A percentile compares a stretch with the other conserved stretches of the same genome.
phyloP scores from a whole-genome alignment of 768 basidiomycete species.

The Leccinum aurantiacum region DNA sequence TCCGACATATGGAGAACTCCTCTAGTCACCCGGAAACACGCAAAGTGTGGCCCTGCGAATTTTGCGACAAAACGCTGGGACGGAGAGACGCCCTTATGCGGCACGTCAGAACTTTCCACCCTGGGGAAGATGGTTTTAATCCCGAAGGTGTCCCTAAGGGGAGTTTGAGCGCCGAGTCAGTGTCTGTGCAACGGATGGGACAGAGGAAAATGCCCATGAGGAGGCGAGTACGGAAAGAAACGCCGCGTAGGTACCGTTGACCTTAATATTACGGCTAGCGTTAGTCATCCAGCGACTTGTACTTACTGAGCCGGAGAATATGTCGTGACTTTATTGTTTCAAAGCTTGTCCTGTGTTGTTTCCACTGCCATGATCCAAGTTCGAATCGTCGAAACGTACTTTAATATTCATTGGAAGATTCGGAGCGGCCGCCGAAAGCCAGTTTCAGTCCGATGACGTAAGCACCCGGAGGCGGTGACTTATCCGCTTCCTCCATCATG shows the following conservation, averaged over 20 bases:
- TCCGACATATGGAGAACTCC: conserved; percentile 25
- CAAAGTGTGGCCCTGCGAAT: conserved; percentile 26
- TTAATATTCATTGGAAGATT: too few species aligned
- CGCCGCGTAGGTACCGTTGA: conserved; percentile 6
- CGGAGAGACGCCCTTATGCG: conserved; percentile 28
- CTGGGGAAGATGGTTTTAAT: neutral
- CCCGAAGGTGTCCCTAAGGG: neutral
- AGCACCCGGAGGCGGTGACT: conserved; percentile 2
- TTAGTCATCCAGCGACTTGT: neutral
- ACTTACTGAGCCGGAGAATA: neutral
- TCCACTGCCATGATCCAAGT: too few species aligned
- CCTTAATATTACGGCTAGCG: neutral
- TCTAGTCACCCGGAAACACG: conserved; percentile 24
- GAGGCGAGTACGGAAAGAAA: conserved; percentile 9
- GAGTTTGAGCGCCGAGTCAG: neutral
- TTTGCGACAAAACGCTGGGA: conserved; percentile 22
- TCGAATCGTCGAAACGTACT: too few species aligned
- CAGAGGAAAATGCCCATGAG: conserved; percentile 7
- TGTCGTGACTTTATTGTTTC: neutral
- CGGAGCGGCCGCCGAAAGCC: neutral
- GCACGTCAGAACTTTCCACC: conserved; percentile 24
- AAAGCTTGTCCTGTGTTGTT: too few species aligned
- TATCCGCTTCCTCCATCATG: conserved; percentile 10
- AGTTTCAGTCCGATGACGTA: conserved; percentile 14
- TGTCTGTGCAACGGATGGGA: conserved; percentile 1